Evolutionary conservation across 1,139 yeast species (phyloP), one percentile per base, ranked within the genome.

Genomic region (Candida glucosophila): DNA sequence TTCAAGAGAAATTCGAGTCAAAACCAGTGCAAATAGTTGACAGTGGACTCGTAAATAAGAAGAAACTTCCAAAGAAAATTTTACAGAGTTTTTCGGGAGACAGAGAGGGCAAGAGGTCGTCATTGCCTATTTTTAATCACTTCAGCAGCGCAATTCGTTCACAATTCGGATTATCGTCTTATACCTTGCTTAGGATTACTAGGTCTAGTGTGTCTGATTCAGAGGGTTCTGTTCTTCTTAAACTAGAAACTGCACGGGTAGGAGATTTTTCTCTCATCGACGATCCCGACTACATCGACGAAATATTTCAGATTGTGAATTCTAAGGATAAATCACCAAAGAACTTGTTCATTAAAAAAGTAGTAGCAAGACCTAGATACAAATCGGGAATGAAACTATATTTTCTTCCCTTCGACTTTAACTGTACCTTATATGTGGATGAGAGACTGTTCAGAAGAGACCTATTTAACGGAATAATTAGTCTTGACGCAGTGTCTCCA

Each of bases 191-290:
- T 5, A 48, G 78, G 29, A 67, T 71, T 5, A 69, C 77, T 2
- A 49, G 77, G 31, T 70, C 75, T 2, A 69, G 76, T 5, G 67
- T 74, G 5, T 55, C 57, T 19, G 74, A 67, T 33, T 46, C 48
- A 20, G 72, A 69, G 14, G 74, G 75, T 2, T 60, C 73, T 8
- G 55, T 62, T 5, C 49, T 70, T 4, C 47, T 71, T 22, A 71
- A 71, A 37, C 48, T 71, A 26, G 78, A 71, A 41, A 66, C 76
- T 1, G 72, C 74, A 0, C 57, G 50, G 31, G 72, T 75, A 0
- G 77, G 77, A 3, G 72, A 69, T 32, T 38, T 44, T n/a, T 56
- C 53, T 37, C 43, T 71, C 24, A 59, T 69, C 27, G 77, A 71
- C 39, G 67, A 60, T 29, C 61, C 55, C 22, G 69, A 66, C 20